Evolutionary conservation across 768 basidiomycete species (phyloP).

Genomic region (Stropharia rugosoannulata): DNA sequence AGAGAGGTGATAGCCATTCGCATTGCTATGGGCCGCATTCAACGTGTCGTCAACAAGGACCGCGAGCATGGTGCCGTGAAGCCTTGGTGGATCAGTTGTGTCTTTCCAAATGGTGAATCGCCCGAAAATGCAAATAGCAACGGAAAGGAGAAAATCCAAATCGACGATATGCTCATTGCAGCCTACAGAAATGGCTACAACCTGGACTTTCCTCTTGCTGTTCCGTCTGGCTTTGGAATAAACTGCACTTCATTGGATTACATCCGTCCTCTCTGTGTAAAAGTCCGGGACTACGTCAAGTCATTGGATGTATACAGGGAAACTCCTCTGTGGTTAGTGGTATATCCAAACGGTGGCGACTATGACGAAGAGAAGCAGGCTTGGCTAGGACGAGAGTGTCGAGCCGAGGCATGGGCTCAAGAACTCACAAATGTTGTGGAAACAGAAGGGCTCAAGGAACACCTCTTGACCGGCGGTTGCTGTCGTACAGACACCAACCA

Average conservation of each 20-base stretch:
- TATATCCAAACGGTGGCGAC: conserved; percentile 74
- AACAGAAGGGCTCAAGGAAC: conserved; percentile 13
- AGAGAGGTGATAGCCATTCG: conserved; percentile 68
- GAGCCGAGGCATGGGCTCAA: conserved; percentile 33
- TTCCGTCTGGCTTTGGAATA: conserved; percentile 63
- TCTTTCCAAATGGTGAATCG: conserved; percentile 52
- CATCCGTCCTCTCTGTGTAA: conserved; percentile 37
- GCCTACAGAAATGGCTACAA: conserved; percentile 29
- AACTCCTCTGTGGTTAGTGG: conserved; percentile 49
- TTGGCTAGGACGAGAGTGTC: conserved; percentile 33
- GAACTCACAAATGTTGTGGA: conserved; percentile 25
- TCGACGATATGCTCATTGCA: conserved; percentile 42
- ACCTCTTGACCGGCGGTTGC: conserved; percentile 67
- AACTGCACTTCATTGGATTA: conserved; percentile 64
- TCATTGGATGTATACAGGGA: conserved; percentile 6
- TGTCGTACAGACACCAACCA: conserved; percentile 60
- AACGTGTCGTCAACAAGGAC: conserved; percentile 7
- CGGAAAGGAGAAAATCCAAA: conserved; percentile 22
- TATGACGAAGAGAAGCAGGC: conserved; percentile 47
- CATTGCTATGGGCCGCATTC: conserved; percentile 48
- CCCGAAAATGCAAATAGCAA: conserved; percentile 32
- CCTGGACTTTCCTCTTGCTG: conserved; percentile 15
- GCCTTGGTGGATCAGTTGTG: conserved; percentile 75
- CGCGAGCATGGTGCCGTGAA: conserved; percentile 32
- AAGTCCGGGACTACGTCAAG: conserved; percentile 29